Conservation (phyloP, 2,329 filamentous ascomycete genomes). For the Cladosporium colombiae region DNA sequence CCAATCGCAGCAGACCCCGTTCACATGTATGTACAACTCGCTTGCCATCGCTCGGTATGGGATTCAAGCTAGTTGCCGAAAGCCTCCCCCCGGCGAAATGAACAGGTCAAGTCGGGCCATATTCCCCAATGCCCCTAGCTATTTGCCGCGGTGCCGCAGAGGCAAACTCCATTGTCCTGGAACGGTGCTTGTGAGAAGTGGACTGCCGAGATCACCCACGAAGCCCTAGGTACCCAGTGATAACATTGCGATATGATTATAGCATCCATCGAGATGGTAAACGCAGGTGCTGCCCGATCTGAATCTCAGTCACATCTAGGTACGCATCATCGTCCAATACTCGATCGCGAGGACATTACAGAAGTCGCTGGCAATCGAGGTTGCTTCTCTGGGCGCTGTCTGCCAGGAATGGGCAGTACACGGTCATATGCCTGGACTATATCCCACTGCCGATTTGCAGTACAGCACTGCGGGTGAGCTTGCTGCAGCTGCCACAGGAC, state of each 20-base stretch:
- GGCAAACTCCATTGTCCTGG: not conserved
- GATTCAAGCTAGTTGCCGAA: not conserved
- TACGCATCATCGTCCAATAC: not conserved
- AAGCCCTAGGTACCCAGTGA: not conserved
- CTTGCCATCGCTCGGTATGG: not conserved
- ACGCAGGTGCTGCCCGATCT: not conserved
- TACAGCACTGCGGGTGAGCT: slow-evolving; percentile 6
- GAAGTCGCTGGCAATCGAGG: not conserved
- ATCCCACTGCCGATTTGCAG: not conserved
- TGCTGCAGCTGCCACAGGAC: slow-evolving; percentile 7
- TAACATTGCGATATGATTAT: not conserved
- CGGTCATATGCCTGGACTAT: not conserved
- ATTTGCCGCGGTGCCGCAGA: not conserved
- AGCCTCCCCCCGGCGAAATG: not conserved
- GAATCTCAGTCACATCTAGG: not conserved
- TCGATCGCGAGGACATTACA: not conserved
- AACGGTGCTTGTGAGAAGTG: not conserved
- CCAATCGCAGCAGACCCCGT: not conserved
- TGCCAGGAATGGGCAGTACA: slow-evolving; percentile 1
- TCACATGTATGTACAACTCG: not conserved
- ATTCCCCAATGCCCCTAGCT: not conserved
- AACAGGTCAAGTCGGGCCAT: not conserved
- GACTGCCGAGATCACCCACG: not conserved
- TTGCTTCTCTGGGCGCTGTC: not conserved
- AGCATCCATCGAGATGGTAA: not conserved